Evolutionary conservation across 2,329 filamentous ascomycete species (phyloP).

Genomic region (Monilinia polystroma): DNA sequence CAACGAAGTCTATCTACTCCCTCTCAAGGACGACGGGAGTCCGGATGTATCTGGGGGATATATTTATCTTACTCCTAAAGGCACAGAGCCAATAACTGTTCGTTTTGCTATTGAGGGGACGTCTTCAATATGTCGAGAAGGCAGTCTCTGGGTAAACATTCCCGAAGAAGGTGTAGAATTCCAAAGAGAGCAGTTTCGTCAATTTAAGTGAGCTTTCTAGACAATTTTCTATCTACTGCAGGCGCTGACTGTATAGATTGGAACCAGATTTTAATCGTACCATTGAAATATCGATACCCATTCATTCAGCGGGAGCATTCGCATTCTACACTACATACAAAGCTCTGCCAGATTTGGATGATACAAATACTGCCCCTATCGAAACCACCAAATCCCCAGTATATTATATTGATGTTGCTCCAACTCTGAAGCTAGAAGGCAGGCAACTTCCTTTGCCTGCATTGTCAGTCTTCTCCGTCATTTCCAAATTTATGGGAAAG

Average conservation of each 20-base stretch:
- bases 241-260: slow-evolving; percentile 55
- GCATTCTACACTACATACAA: slow-evolving; percentile 93
- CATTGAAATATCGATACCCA: slow-evolving; percentile 84
- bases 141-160: slow-evolving; percentile 96
- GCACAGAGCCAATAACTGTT: slow-evolving; percentile 72
- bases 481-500: slow-evolving; percentile 97
- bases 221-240: not conserved
- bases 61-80: slow-evolving; percentile 79
- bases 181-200: slow-evolving; percentile 73
- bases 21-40: slow-evolving; percentile 88
- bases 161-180: slow-evolving; percentile 75
- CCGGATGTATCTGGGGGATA: slow-evolving; percentile 87
- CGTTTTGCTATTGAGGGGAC: slow-evolving; percentile 92
- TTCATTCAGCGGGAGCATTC: slow-evolving; percentile 81
- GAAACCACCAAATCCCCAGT: slow-evolving; percentile 67
- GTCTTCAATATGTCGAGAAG: slow-evolving; percentile 91
- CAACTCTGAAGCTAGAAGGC: slow-evolving; percentile 71
- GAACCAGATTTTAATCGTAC: slow-evolving; percentile 89
- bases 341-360: slow-evolving; percentile 72
- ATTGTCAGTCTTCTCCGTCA: slow-evolving; percentile 85
- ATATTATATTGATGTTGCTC: slow-evolving; percentile 94
- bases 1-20: slow-evolving; percentile 79
- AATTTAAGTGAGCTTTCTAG: slow-evolving; percentile 72
- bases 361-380: slow-evolving; percentile 47
- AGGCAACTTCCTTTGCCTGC: slow-evolving; percentile 78